Percentiles rank a stretch among this genome's conserved stretches.
Conservation (phyloP, 768 basidiomycete genomes). For the Lactarius indigo region DNA sequence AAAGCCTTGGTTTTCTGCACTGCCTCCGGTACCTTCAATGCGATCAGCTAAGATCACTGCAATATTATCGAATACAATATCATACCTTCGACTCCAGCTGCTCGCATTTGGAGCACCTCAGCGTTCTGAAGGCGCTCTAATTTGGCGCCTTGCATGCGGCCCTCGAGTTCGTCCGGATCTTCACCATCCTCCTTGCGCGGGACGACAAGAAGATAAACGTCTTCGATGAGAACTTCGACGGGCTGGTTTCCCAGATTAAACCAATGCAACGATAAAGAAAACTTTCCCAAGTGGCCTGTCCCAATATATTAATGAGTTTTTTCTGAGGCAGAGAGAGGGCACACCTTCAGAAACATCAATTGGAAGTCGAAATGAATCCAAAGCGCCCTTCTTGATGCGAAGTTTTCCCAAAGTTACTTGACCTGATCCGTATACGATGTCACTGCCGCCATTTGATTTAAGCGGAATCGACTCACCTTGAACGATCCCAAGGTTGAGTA, state of each 20-base stretch:
- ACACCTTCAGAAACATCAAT: conserved; percentile 92
- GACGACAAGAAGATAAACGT: conserved; percentile 91
- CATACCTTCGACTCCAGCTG: conserved; percentile 49
- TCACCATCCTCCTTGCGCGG: conserved; percentile 66
- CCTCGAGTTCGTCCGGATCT: conserved; percentile 83
- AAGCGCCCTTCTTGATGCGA: conserved; percentile 84
- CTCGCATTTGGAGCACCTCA: conserved; percentile 72
- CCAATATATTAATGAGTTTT: conserved; percentile 5
- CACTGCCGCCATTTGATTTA: conserved; percentile 1
- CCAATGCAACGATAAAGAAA: conserved; percentile 86
- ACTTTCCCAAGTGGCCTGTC: conserved; percentile 78
- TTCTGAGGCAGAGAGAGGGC: background rate
- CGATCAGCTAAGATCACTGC: background rate
- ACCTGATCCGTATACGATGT: conserved; percentile 41
- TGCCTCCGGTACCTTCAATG: conserved; percentile 34
- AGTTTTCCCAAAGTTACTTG: conserved; percentile 76
- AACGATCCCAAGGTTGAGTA: conserved; percentile 90
- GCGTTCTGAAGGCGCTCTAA: conserved; percentile 85
- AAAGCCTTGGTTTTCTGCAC: conserved; percentile 74
- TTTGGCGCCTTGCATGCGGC: conserved; percentile 79
- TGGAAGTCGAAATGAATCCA: conserved; percentile 94
- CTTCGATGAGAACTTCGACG: conserved; percentile 86
- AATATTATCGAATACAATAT: conserved; percentile 1
- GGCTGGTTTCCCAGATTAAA: conserved; percentile 86
- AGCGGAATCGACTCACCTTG: conserved; percentile 52